A percentile compares a stretch with the other conserved stretches of the same genome.
These are phyloP conservation scores for Plasmodium malariae DNA, from an alignment of 169 alveolate genomes.

Conservation along the genomic window DNA sequence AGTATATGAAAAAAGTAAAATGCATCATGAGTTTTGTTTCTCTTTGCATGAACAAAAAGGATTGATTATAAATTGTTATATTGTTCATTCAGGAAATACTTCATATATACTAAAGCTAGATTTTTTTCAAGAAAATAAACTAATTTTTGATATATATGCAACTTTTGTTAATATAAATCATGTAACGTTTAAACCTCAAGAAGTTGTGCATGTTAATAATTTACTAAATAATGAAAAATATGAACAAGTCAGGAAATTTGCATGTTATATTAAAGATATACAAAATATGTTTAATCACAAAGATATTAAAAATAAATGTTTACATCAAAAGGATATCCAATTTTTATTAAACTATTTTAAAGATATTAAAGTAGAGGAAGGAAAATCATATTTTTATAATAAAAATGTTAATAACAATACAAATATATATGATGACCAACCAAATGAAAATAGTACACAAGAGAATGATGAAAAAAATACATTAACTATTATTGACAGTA, in stretches of 20 bases:
- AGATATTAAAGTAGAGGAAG: neutral
- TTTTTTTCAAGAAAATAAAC: constrained; percentile 52
- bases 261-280: constrained; percentile 35
- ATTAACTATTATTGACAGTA: constrained; percentile 16
- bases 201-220: constrained; percentile 19
- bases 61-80: constrained; percentile 51
- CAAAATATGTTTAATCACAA: constrained; percentile 64
- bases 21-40: constrained; percentile 63
- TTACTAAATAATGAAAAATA: constrained; percentile 17
- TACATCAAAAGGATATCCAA: constrained; percentile 27
- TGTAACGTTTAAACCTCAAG: constrained; percentile 60
- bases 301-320: constrained; percentile 35
- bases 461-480: neutral
- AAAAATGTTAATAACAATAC: constrained; percentile 27
- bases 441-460: neutral
- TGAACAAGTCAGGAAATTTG: constrained; percentile 21
- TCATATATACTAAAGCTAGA: constrained; percentile 63
- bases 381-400: neutral
- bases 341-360: constrained; percentile 56
- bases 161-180: constrained; percentile 65
- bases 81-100: constrained; percentile 53
- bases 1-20: constrained; percentile 19
- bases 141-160: constrained; percentile 62
- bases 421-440: constrained; percentile 31
- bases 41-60: constrained; percentile 19